phyloP scores from a whole-genome alignment of 306 rosid genomes.

The Quercus dentata region DNA sequence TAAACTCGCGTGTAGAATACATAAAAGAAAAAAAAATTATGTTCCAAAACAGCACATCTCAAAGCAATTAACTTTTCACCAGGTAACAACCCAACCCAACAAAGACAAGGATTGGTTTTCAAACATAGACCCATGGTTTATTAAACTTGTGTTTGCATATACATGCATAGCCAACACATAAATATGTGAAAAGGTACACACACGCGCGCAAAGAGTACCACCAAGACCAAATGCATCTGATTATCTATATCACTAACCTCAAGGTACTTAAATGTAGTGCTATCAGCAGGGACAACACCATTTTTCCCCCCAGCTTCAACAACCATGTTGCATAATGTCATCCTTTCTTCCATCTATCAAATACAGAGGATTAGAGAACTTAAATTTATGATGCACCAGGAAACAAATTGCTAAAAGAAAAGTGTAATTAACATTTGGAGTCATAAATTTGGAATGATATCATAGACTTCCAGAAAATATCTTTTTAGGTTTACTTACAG shows the following conservation, averaged over 20 bases:
- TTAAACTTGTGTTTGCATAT: not conserved
- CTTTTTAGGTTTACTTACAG: slow-evolving; percentile 37
- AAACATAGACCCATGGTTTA: not conserved
- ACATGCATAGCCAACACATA: not conserved
- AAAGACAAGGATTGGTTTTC: not conserved
- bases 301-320: slow-evolving; percentile 96
- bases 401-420: not conserved
- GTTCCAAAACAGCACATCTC: not conserved
- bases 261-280: slow-evolving; percentile 80
- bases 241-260: slow-evolving; percentile 55
- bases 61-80: not conserved
- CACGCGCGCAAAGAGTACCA: not conserved
- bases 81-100: not conserved
- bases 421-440: not conserved
- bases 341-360: slow-evolving; percentile 87
- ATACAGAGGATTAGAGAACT: not conserved
- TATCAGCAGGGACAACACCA: slow-evolving; percentile 80
- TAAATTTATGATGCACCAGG: not conserved
- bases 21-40: not conserved
- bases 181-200: not conserved
- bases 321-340: slow-evolving; percentile 95
- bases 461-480: not conserved
- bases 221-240: slow-evolving; percentile 11
- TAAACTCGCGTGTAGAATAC: not conserved
- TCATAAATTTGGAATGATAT: slow-evolving; percentile 1